Base-by-base conservation (phyloP, 805 yeast genomes). In the Saturnispora hagleri region DNA sequence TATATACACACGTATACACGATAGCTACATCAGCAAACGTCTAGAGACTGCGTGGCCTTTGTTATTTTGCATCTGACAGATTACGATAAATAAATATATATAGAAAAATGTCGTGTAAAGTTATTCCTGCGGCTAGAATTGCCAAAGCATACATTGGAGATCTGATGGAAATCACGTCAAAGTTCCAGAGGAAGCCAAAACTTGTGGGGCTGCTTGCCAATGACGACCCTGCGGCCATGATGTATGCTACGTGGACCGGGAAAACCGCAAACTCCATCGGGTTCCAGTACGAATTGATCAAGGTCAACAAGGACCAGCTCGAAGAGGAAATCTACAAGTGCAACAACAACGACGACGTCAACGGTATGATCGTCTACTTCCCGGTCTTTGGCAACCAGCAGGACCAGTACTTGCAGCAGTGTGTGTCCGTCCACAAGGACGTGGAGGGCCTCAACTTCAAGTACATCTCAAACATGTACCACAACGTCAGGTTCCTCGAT, bases 291-390 rank as follows among this genome's bases (percentile, higher is more conserved):
- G 91, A 89, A 64, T 71, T 93, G 57, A 69, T 86, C 31, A 77
- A 80, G 60, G 82, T 85, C 18, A 73, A 72, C 18, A 89, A 86
- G 64, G 96, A 93, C 58, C 84, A 82, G 34, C 74, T 93, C 55
- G 99, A 93, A 66, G 89, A 83, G 58, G 82, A 80, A 33, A 80
- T 93, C 54, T 77, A 89, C 46, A 80, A 77, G 42, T 97, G 98
- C 53, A 93, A 93, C 66, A 72, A 73, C 28, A 91, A 90, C 62
- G 79, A 76, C 51, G 59, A 65, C 0, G 87, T 91, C 40, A 83
- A 89, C 64, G 99, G 98, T 24, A 93, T 93, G 58, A 89, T 93
- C 86, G 91, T 93, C 15, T 93, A 93, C 67, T 93, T 91, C 77
- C 99, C 99, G 0, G 98, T 93, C 2, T 93, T 88, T 69, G 97